Base-by-base conservation (phyloP, 495 filamentous ascomycete species). In the Pyronema domesticum region DNA sequence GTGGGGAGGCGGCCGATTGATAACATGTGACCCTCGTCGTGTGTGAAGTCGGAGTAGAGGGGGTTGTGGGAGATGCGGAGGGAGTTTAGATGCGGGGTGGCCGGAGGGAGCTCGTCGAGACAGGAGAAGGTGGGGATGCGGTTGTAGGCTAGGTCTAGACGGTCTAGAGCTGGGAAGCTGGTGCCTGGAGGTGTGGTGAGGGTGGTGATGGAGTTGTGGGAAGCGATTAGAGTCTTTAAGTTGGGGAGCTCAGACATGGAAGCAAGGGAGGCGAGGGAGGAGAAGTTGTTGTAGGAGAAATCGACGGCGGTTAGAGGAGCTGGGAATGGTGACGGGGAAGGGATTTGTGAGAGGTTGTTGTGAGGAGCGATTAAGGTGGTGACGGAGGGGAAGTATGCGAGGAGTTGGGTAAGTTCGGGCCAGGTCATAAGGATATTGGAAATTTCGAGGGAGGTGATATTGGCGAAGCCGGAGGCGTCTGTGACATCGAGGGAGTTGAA, bases 51-150 rank as follows among this genome's bases (percentile, higher is more conserved):
- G 66, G 54, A 35, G 14, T 70, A 87, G 35, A 96, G 74, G 0
- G 89, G 86, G 61, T 95, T 95, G 63, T 84, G 80, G 3, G 83
- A 79, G 56, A 93, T 76, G 10, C 88, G 80, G 42, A 98, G 77
- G 17, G 74, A 74, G 37, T 65, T 72, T 14, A 89, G 69, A n/a
- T 77, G 75, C 2, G 89, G 89, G 55, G 93, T 86, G 10, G 76
- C 69, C 4, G 58, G 48, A 0, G 75, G 65, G 4, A 95, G 72
- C 0, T 70, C 58, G 58, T 94, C 80, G 52, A 94, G 72, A 60
- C 85, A 80, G 36, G 63, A 57, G 83, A 86, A 94, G 37, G 71
- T 70, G n/a, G 71, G 59, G 42, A 95, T 76, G 2, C 69, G 64
- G 69, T 94, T 94, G 69, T 82, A 82, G 14, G 86, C 87, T 5